Conservation (phyloP, 2,329 filamentous ascomycete species). For the Chaetomium globosum region DNA sequence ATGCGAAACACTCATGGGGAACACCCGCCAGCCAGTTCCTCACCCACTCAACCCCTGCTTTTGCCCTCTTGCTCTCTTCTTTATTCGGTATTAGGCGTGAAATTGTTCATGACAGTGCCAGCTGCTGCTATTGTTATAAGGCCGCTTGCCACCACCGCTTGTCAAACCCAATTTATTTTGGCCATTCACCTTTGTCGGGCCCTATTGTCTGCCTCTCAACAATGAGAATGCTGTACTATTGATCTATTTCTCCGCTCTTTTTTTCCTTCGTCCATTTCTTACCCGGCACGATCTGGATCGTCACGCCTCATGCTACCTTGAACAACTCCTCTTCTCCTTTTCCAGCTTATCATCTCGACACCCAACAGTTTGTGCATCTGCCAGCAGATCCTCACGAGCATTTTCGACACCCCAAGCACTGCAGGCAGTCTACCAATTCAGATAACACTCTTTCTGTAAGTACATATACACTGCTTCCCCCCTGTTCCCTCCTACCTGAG, state of each 20-base stretch:
- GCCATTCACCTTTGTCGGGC: constrained; percentile 31
- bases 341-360: constrained; percentile 17
- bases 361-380: constrained; percentile 16
- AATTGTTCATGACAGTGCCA: constrained; percentile 12
- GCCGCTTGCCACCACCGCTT: constrained; percentile 21
- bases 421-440: constrained; percentile 28
- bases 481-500: not conserved
- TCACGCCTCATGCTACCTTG: constrained; percentile 16
- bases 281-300: constrained; percentile 24
- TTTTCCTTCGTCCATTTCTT: constrained; percentile 22
- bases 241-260: constrained; percentile 29
- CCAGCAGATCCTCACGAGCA: constrained; percentile 23
- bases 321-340: constrained; percentile 11
- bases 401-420: constrained; percentile 20
- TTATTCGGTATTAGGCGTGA: constrained; percentile 24
- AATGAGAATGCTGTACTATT: constrained; percentile 34
- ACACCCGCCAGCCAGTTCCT: constrained; percentile 31
- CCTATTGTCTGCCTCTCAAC: constrained; percentile 32
- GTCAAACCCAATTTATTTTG: constrained; percentile 1
- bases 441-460: constrained; percentile 31
- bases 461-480: constrained; percentile 5
- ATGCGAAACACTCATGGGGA: constrained; percentile 35
- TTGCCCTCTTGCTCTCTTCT: constrained; percentile 14
- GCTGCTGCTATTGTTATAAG: constrained; percentile 31
- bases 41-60: constrained; percentile 25